These are phyloP conservation scores for Teratosphaeria epicoccoides DNA, from an alignment of 2,329 filamentous ascomycete genomes.

Conservation along the genomic window DNA sequence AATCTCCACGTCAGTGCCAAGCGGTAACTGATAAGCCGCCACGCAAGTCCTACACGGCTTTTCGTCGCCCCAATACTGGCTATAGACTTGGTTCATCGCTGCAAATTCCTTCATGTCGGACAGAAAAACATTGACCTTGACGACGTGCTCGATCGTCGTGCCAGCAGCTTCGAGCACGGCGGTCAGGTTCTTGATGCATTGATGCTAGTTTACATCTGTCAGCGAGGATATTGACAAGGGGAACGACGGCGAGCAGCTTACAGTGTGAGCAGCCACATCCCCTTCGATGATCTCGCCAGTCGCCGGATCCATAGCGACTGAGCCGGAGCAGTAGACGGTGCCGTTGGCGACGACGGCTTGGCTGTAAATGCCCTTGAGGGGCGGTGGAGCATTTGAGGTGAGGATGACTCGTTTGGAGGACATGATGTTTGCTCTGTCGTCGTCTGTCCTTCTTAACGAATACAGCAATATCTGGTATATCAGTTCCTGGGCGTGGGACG, in stretches of 20 bases:
- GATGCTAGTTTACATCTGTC: constrained; percentile 29
- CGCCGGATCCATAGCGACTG: constrained; percentile 47
- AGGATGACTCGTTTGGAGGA: constrained; percentile 14
- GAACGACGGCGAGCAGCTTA: neutral
- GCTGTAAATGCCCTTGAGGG: constrained; percentile 19
- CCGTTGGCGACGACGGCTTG: constrained; percentile 40
- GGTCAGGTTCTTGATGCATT: constrained; percentile 49
- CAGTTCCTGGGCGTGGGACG: too few species aligned
- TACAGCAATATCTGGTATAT: too few species aligned
- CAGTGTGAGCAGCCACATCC: constrained; percentile 10
- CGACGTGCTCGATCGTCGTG: constrained; percentile 47
- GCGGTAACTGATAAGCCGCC: constrained; percentile 40
- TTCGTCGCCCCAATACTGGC: constrained; percentile 21
- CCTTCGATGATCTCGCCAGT: constrained; percentile 30
- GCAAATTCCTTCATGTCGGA: constrained; percentile 56
- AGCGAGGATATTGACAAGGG: neutral
- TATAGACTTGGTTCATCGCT: constrained; percentile 46
- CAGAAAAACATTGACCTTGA: constrained; percentile 51
- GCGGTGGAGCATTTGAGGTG: constrained; percentile 19
- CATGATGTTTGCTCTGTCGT: neutral
- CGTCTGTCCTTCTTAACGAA: too few species aligned
- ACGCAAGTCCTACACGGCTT: constrained; percentile 34
- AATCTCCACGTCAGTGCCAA: constrained; percentile 45
- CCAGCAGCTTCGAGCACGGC: constrained; percentile 52
- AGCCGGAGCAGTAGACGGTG: constrained; percentile 61